phyloP scores from a whole-genome alignment of 2,329 filamentous ascomycete species.

The Chaetomium olivaceum region DNA sequence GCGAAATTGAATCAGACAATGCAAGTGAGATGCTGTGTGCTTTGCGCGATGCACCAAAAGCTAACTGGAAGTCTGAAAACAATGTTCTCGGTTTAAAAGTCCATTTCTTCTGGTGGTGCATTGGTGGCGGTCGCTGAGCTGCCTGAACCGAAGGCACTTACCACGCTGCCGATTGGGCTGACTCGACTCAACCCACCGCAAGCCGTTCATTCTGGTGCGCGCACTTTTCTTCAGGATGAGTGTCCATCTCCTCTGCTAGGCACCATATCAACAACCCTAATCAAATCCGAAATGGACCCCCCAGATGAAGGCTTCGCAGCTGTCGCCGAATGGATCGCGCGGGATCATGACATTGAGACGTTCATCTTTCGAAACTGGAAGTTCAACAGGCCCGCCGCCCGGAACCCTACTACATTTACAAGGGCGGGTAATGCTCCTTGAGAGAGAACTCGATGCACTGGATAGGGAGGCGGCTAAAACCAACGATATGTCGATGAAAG shows the following conservation, averaged over 20 bases:
- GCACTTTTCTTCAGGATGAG: neutral
- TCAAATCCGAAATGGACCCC: neutral
- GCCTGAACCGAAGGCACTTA: too few species aligned
- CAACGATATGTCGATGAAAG: neutral
- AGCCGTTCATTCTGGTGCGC: neutral
- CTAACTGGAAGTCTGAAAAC: too few species aligned
- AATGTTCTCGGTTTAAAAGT: too few species aligned
- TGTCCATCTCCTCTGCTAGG: neutral
- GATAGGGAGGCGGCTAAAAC: neutral
- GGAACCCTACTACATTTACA: slow-evolving; percentile 24
- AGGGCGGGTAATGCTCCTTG: slow-evolving; percentile 9
- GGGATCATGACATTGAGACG: slow-evolving; percentile 23
- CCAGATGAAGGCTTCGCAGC: slow-evolving; percentile 19
- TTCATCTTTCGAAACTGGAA: slow-evolving; percentile 25
- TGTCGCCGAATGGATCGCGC: slow-evolving; percentile 22
- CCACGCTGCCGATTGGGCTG: too few species aligned
- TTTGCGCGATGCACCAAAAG: too few species aligned
- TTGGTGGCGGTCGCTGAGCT: too few species aligned
- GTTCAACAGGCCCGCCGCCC: slow-evolving; percentile 20
- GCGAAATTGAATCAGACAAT: too few species aligned
- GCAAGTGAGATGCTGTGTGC: too few species aligned
- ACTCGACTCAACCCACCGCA: too few species aligned
- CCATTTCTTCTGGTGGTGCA: too few species aligned
- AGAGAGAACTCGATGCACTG: slow-evolving; percentile 4
- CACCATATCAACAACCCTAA: neutral